Evolutionary conservation across 2,329 filamentous ascomycete genomes (phyloP).

Genomic region (Penicillium sp.): DNA sequence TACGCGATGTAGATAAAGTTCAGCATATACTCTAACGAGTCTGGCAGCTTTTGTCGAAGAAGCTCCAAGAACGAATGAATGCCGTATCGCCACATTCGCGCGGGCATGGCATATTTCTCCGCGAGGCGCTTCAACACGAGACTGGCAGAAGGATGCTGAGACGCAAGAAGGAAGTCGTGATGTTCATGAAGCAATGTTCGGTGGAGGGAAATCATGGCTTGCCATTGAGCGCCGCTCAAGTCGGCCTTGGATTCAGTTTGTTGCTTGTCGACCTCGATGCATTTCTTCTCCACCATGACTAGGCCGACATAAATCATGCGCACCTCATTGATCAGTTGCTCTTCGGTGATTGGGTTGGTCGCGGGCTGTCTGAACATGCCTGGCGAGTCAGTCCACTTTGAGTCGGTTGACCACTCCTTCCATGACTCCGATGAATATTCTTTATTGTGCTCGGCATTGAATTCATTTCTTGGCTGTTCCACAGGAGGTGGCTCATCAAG

Average conservation of each 20-base stretch:
- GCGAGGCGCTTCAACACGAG: constrained; percentile 68
- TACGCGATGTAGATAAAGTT: constrained; percentile 88
- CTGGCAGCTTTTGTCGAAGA: constrained; percentile 71
- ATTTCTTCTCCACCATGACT: constrained; percentile 83
- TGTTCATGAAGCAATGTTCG: constrained; percentile 79
- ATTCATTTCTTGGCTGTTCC: neutral
- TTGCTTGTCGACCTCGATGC: constrained; percentile 76
- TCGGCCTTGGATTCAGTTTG: constrained; percentile 45
- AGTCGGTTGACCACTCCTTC: neutral
- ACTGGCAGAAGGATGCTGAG: constrained; percentile 79
- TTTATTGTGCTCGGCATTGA: neutral
- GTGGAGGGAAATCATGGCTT: constrained; percentile 77
- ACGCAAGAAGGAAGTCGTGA: constrained; percentile 83
- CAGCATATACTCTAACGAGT: constrained; percentile 83
- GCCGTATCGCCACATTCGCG: constrained; percentile 89
- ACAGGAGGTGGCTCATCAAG: neutral
- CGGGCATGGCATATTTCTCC: constrained; percentile 85
- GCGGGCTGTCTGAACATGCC: constrained; percentile 59
- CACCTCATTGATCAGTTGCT: constrained; percentile 78
- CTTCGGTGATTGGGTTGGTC: constrained; percentile 70
- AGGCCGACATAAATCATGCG: constrained; percentile 67
- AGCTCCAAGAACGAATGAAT: constrained; percentile 85
- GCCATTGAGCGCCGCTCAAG: constrained; percentile 71
- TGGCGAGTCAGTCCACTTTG: constrained; percentile 2
- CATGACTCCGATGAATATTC: neutral